Percentiles rank a stretch among this genome's conserved stretches.
phyloP scores from a whole-genome alignment of 1,284 basidiomycete species.

The Cutaneotrichosporon cutaneum region DNA sequence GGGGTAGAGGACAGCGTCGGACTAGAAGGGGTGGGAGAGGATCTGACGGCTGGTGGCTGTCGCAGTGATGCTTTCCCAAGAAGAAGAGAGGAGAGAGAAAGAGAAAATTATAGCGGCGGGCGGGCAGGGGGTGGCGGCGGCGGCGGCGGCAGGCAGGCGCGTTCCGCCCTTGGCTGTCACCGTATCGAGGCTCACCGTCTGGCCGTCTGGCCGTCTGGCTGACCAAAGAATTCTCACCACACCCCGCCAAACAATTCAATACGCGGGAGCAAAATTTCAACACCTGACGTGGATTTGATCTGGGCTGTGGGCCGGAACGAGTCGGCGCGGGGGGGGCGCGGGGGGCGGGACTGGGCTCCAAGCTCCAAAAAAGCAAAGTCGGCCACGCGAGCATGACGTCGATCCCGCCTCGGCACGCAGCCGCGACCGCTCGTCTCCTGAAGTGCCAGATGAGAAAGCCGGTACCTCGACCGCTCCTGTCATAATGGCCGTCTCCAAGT shows the following conservation, averaged over 20 bases:
- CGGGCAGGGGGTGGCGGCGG: not conserved
- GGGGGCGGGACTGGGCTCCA: no score
- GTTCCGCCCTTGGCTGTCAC: not conserved
- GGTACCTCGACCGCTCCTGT: slow-evolving; percentile 8
- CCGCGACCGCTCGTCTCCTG: no score
- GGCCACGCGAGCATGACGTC: not conserved
- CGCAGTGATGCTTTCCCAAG: slow-evolving; percentile 25
- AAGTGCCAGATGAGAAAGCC: not conserved
- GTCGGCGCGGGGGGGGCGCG: no score
- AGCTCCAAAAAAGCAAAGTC: no score
- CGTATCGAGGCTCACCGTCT: no score
- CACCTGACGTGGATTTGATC: slow-evolving; percentile 5
- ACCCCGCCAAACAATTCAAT: not conserved
- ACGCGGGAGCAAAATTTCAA: slow-evolving; percentile 8
- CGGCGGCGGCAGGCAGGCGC: not conserved
- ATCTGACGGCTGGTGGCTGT: slow-evolving; percentile 20
- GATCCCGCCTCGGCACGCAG: not conserved
- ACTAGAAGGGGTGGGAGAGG: slow-evolving; percentile 15
- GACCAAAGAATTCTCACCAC: not conserved
- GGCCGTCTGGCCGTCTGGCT: no score
- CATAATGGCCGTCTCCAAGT: not conserved
- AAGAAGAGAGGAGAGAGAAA: slow-evolving; percentile 18
- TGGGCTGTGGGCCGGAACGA: not conserved
- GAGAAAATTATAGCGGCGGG: slow-evolving; percentile 12
- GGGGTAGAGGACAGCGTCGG: not conserved